phyloP scores from a whole-genome alignment of 768 basidiomycete species.

The Trametes sanguinea region DNA sequence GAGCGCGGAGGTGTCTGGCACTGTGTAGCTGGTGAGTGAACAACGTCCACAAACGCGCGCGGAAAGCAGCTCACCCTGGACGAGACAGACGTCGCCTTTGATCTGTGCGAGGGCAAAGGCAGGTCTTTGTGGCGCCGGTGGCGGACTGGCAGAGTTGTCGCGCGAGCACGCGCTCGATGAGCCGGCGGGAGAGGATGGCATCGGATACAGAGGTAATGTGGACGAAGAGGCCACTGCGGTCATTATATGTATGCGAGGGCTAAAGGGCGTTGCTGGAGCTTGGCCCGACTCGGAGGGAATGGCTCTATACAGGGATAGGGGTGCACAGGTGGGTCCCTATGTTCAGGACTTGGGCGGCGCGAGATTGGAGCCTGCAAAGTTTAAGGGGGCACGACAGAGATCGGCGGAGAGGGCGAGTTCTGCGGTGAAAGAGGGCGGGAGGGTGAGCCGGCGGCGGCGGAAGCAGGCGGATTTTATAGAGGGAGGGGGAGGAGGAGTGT shows the following conservation, averaged over 20 bases:
- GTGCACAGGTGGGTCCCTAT: not conserved
- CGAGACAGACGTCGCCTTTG: slow-evolving; percentile 31
- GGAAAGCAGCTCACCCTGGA: slow-evolving; percentile 28
- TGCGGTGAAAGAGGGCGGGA: not conserved
- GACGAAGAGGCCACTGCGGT: slow-evolving; percentile 16
- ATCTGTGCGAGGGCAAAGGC: slow-evolving; percentile 32
- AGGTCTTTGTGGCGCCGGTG: slow-evolving; percentile 2
- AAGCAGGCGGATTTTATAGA: slow-evolving; percentile 10
- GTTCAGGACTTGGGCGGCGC: not conserved
- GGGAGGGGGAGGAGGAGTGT: not conserved
- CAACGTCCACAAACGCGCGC: no score
- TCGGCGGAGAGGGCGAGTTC: not conserved
- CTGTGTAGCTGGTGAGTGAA: not conserved
- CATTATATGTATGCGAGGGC: slow-evolving; percentile 9
- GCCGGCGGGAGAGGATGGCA: slow-evolving; percentile 4
- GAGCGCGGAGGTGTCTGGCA: slow-evolving; percentile 15
- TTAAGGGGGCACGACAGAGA: not conserved
- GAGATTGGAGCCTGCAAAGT: no score
- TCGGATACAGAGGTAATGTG: slow-evolving; percentile 13
- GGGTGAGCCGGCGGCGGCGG: slow-evolving; percentile 2
- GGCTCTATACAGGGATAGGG: not conserved
- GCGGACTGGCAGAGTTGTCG: slow-evolving; percentile 1
- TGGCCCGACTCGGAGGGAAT: not conserved
- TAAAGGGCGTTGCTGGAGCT: not conserved
- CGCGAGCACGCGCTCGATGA: slow-evolving; percentile 9